phyloP scores from a whole-genome alignment of 2,329 filamentous ascomycete species.

The Trichoderma semiorbis region DNA sequence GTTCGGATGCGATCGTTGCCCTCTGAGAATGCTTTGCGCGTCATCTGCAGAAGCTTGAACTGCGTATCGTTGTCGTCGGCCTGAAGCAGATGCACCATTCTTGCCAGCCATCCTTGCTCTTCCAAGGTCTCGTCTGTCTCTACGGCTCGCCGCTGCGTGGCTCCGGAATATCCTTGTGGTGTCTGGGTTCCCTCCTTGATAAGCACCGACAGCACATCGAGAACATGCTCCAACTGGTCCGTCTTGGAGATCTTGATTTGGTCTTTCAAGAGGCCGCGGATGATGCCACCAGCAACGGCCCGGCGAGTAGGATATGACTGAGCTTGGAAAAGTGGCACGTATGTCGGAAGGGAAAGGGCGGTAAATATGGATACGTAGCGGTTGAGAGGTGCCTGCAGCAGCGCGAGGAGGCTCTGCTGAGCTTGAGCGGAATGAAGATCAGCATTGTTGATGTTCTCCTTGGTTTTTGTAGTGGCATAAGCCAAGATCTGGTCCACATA shows the following conservation, averaged over 20 bases:
- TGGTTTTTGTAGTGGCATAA: conserved; percentile 82
- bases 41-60: conserved; percentile 86
- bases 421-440: conserved; percentile 85
- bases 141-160: conserved; percentile 66
- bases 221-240: conserved; percentile 79
- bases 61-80: conserved; percentile 87
- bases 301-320: conserved; percentile 91
- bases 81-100: conserved; percentile 84
- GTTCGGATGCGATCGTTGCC: conserved; percentile 95
- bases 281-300: conserved; percentile 85
- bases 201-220: conserved; percentile 84
- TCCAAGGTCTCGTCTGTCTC: conserved; percentile 98
- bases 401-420: conserved; percentile 82
- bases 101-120: conserved; percentile 94
- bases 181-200: conserved; percentile 89
- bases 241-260: conserved; percentile 74
- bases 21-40: conserved; percentile 80
- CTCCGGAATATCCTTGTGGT: conserved; percentile 78
- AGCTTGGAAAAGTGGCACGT: conserved; percentile 81
- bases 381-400: conserved; percentile 86
- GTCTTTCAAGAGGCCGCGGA: conserved; percentile 76
- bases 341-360: conserved; percentile 87
- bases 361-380: conserved; percentile 94
- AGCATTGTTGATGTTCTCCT: conserved; percentile 88
- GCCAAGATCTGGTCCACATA: conserved; percentile 93